These are phyloP conservation scores for Actinidia arguta DNA, from an alignment of 179 eudicot species.

Conservation along the genomic window DNA sequence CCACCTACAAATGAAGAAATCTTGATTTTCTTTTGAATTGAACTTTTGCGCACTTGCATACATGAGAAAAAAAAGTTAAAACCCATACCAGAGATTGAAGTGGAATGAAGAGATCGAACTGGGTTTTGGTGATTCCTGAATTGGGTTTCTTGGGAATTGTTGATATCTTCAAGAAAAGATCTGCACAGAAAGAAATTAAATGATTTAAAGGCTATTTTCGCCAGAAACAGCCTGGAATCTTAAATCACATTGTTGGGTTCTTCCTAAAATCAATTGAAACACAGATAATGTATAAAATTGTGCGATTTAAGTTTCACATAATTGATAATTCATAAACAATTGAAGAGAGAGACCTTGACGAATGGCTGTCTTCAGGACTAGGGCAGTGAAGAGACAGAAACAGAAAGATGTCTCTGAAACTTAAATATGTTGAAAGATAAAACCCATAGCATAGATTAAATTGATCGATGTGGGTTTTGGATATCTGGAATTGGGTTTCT, in stretches of 20 bases:
- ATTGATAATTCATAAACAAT: not conserved
- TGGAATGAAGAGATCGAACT: not conserved
- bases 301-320: not conserved
- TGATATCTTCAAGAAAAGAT: slow-evolving; percentile 15
- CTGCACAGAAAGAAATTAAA: not conserved
- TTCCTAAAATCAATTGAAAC: too few species aligned
- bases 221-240: not conserved
- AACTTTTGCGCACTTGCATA: not conserved
- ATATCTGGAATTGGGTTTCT: too few species aligned
- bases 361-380: too few species aligned
- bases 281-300: too few species aligned
- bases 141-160: not conserved
- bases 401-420: too few species aligned
- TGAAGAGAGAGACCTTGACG: too few species aligned
- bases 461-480: too few species aligned
- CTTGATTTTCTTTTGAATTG: not conserved
- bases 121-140: slow-evolving; percentile 4
- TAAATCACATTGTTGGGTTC: too few species aligned
- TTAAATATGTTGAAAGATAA: too few species aligned
- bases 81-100: slow-evolving; percentile 9
- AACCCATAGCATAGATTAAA: too few species aligned
- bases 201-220: not conserved
- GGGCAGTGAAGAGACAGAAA: too few species aligned
- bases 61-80: not conserved
- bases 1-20: not conserved